These are phyloP conservation scores for Marasmius oreades DNA, from an alignment of 1,284 basidiomycete genomes.

Conservation along the genomic window DNA sequence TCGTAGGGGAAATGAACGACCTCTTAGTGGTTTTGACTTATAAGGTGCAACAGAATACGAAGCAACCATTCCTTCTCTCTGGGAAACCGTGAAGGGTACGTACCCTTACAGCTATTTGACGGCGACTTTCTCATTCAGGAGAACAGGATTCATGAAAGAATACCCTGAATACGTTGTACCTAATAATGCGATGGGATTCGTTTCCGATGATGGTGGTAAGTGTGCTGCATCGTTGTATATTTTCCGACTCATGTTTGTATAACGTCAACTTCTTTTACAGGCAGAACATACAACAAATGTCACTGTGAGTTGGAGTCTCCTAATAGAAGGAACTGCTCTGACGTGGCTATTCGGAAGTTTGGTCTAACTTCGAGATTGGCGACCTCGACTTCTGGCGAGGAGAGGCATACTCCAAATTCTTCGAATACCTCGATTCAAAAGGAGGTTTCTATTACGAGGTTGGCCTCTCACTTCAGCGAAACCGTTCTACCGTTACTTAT, in stretches of 20 bases:
- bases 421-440: conserved; percentile 76
- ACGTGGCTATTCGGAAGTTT: conserved; percentile 46
- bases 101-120: neutral
- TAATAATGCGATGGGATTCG: conserved; percentile 78
- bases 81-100: conserved; percentile 69
- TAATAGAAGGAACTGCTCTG: neutral
- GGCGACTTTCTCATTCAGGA: conserved; percentile 1
- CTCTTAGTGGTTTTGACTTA: neutral
- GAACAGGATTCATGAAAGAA: conserved; percentile 70
- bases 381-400: conserved; percentile 81
- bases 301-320: conserved; percentile 59
- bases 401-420: conserved; percentile 83
- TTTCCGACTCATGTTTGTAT: neutral
- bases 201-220: conserved; percentile 78
- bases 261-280: neutral
- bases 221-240: neutral
- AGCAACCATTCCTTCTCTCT: conserved; percentile 84
- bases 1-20: neutral
- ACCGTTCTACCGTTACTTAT: conserved; percentile 8
- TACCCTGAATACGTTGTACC: conserved; percentile 65
- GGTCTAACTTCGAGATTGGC: conserved; percentile 91
- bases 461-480: conserved; percentile 3
- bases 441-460: conserved; percentile 96
- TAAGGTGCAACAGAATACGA: conserved; percentile 52
- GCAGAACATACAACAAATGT: conserved; percentile 73